These are phyloP conservation scores for Lactarius pseudohatsudake DNA, from an alignment of 768 basidiomycete genomes.

Conservation along the genomic window DNA sequence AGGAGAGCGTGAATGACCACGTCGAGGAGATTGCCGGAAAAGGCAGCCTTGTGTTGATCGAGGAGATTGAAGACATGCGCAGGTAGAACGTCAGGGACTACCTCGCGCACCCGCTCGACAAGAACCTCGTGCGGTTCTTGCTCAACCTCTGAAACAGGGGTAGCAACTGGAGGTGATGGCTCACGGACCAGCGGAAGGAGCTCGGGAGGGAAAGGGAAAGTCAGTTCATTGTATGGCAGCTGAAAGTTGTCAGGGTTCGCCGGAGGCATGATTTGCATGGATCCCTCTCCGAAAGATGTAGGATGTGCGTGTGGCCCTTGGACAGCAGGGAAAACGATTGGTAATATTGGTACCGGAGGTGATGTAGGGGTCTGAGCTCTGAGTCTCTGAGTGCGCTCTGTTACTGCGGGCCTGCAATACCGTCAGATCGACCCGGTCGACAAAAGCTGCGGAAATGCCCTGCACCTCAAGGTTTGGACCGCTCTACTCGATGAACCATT, in stretches of 20 bases:
- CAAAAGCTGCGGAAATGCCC: background rate
- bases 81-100: conserved; percentile 69
- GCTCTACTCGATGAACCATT: background rate
- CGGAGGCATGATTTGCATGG: background rate
- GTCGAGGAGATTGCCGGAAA: conserved; percentile 46
- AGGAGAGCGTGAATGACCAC: conserved; percentile 59
- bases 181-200: background rate
- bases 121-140: conserved; percentile 31
- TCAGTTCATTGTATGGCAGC: background rate
- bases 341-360: background rate
- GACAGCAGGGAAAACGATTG: background rate
- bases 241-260: background rate
- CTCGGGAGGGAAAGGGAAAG: conserved; percentile 3
- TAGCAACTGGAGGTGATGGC: background rate
- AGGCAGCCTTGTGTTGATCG: conserved; percentile 41
- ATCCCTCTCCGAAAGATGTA: background rate
- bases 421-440: background rate
- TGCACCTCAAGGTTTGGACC: conserved; percentile 13
- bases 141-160: background rate
- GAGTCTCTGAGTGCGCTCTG: background rate
- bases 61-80: conserved; percentile 52
- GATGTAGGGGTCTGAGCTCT: background rate
- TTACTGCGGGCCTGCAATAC: background rate
- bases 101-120: conserved; percentile 58
- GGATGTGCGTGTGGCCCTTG: background rate